Percentiles rank a stretch among this genome's conserved stretches.
phyloP scores from a whole-genome alignment of 345 rosid genomes.

The Excoecaria cochinchinensis region DNA sequence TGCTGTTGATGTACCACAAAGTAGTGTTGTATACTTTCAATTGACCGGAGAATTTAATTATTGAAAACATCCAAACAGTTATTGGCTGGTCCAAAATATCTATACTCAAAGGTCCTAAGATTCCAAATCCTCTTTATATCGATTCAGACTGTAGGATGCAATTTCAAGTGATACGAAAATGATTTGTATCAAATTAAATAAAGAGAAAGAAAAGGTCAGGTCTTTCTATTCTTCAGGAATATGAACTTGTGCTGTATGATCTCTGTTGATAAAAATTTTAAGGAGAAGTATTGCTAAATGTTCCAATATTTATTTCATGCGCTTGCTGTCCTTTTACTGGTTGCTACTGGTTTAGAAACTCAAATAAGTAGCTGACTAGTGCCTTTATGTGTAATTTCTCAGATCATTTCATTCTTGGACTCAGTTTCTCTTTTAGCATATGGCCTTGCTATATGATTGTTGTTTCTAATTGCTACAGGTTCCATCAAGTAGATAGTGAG shows the following conservation, averaged over 20 bases:
- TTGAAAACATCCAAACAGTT: no score
- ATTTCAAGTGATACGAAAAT: background rate
- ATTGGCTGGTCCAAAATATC: no score
- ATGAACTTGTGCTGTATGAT: background rate
- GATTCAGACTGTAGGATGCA: background rate
- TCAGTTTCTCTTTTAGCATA: constrained; percentile 8
- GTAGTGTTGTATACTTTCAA: no score
- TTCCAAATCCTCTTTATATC: background rate
- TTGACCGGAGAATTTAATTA: no score
- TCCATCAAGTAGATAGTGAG: constrained; percentile 82
- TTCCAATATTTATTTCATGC: background rate
- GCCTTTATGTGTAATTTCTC: background rate
- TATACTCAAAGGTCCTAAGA: no score
- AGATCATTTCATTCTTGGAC: background rate
- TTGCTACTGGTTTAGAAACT: background rate
- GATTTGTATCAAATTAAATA: background rate
- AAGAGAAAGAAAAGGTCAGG: background rate
- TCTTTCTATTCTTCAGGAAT: background rate
- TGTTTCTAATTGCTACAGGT: constrained; percentile 53
- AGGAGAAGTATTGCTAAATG: background rate
- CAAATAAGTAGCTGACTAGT: background rate
- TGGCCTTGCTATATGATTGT: constrained; percentile 21
- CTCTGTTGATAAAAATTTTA: background rate
- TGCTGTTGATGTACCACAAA: no score
- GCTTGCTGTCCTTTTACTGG: background rate